phyloP scores from a whole-genome alignment of 148 eudicot species.

The Rhododendron ovatum region DNA sequence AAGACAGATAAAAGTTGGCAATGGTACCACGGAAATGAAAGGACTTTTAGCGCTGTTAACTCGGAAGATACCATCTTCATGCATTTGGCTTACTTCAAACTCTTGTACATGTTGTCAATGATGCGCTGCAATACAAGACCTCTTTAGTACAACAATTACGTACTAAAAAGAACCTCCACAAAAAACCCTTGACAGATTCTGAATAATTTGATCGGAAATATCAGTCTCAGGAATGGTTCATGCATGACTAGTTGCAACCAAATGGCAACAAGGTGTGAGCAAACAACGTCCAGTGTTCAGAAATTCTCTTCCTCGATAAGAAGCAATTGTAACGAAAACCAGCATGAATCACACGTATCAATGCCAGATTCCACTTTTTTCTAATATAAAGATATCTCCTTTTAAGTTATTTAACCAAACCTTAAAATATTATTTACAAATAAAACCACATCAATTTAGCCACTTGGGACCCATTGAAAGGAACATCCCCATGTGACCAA shows the following conservation, averaged over 20 bases:
- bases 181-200: background rate
- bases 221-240: background rate
- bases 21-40: background rate
- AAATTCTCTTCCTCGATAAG: background rate
- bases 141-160: background rate
- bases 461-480: background rate
- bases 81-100: constrained; percentile 25
- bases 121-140: constrained; percentile 38
- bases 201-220: background rate
- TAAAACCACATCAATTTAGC: background rate
- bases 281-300: background rate
- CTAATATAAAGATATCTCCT: background rate
- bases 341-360: background rate
- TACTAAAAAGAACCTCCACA: background rate
- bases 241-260: constrained; percentile 2
- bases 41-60: background rate
- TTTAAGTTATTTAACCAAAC: background rate
- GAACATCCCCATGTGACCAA: background rate
- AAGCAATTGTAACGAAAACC: background rate
- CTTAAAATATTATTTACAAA: background rate
- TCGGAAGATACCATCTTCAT: constrained; percentile 10
- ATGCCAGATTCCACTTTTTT: background rate
- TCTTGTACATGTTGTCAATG: constrained; percentile 69
- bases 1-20: background rate
- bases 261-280: background rate